Conservation (phyloP, 768 basidiomycete species). For the Omphalotus guepiniiformis region DNA sequence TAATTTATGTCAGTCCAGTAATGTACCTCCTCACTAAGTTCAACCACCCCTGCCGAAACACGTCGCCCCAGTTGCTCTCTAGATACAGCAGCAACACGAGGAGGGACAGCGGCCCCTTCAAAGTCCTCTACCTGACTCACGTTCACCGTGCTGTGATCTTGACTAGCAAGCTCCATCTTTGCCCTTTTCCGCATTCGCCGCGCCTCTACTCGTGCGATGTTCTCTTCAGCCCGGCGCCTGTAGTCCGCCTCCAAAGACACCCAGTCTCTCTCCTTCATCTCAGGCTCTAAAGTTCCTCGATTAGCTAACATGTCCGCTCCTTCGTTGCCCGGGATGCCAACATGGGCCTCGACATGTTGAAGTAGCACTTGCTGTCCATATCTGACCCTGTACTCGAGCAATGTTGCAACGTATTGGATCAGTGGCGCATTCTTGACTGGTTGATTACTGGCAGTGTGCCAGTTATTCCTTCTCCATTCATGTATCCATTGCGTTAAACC, state of each 20-base stretch:
- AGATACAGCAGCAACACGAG: background rate
- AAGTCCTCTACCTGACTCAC: background rate
- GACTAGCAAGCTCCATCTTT: background rate
- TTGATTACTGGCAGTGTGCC: conserved; percentile 38
- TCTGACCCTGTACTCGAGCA: conserved; percentile 49
- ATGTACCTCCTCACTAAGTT: conserved; percentile 3
- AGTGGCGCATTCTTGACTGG: conserved; percentile 71
- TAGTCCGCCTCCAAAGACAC: conserved; percentile 24
- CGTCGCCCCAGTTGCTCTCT: too few species aligned
- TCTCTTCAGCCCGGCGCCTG: conserved; percentile 8
- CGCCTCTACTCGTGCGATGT: background rate
- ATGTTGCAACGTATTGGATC: conserved; percentile 65
- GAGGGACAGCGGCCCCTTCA: background rate
- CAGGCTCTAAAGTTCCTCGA: conserved; percentile 40
- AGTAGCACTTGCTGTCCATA: conserved; percentile 56
- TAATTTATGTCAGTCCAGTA: too few species aligned
- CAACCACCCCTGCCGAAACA: background rate
- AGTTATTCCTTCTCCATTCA: conserved; percentile 60
- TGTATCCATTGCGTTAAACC: conserved; percentile 67
- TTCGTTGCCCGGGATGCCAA: conserved; percentile 79
- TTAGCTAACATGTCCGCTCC: conserved; percentile 77
- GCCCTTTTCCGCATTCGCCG: background rate
- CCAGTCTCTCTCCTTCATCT: conserved; percentile 59
- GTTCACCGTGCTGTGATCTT: background rate
- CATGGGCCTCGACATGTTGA: conserved; percentile 76